These are phyloP conservation scores for Coelastrella sp. DNA, from an alignment of 139 green algal genomes.

Conservation along the genomic window DNA sequence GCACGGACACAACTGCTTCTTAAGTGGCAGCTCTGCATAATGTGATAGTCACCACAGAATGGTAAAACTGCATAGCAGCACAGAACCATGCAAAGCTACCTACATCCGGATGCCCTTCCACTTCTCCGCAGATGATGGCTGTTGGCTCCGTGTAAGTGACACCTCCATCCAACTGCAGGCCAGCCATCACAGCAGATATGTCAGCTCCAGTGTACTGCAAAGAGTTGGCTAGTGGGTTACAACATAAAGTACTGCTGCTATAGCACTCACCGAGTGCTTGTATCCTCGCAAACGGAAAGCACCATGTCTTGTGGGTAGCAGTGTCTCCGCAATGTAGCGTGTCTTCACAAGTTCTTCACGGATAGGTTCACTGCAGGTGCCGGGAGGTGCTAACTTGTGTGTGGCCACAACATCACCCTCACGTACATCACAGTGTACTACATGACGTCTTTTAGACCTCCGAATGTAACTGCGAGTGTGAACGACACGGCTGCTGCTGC, in stretches of 20 bases:
- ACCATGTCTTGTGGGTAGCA: conserved; percentile 88
- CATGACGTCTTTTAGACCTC: background rate
- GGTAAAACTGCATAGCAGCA: too few species aligned
- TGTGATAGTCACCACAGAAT: too few species aligned
- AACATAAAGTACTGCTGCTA: background rate
- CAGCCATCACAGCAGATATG: background rate
- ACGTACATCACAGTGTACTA: background rate
- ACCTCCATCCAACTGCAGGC: conserved; percentile 85
- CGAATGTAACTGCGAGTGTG: background rate
- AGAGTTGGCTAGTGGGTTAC: too few species aligned
- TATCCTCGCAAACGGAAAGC: conserved; percentile 91
- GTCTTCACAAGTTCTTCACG: conserved; percentile 58
- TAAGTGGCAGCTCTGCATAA: background rate
- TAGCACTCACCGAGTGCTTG: conserved; percentile 81
- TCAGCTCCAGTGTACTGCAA: too few species aligned
- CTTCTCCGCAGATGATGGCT: conserved; percentile 84
- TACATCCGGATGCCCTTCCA: conserved; percentile 83
- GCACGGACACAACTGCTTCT: background rate
- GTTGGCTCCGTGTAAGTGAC: conserved; percentile 86
- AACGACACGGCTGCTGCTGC: background rate
- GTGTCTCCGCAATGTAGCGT: conserved; percentile 92
- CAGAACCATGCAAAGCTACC: conserved; percentile 7
- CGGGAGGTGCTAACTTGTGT: background rate
- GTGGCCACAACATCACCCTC: background rate
- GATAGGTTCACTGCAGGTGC: background rate